These are phyloP conservation scores for Arachis stenosperma DNA, from an alignment of 306 rosid species.

Conservation along the genomic window DNA sequence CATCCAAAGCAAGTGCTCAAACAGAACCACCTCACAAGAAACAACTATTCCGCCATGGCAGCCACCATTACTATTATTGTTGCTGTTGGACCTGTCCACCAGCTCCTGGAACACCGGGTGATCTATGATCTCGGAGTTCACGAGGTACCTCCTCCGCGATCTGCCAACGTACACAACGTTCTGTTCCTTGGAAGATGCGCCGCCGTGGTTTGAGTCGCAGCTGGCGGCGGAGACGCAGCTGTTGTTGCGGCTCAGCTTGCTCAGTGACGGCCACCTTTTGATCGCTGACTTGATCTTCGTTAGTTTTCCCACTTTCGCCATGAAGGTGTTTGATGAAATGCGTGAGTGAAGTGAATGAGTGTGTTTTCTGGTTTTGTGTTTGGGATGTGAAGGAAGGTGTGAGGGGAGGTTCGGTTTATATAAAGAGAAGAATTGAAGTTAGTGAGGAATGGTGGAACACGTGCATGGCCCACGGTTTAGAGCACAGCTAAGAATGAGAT, in stretches of 20 bases:
- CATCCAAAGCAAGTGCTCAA: conserved; percentile 95
- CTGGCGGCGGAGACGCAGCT: conserved; percentile 45
- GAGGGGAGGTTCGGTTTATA: conserved; percentile 42
- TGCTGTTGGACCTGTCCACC: conserved; percentile 54
- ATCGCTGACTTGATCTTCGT: conserved; percentile 88
- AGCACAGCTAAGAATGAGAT: conserved; percentile 75
- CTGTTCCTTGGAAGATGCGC: background rate
- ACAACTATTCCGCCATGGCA: conserved; percentile 50
- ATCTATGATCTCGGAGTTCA: conserved; percentile 61
- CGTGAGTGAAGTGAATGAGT: background rate
- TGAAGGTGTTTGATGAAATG: conserved; percentile 41
- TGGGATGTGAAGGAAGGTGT: background rate
- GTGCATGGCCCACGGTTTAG: conserved; percentile 76
- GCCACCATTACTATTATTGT: no score
- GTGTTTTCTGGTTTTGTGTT: background rate
- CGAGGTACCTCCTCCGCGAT: conserved; percentile 71
- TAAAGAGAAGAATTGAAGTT: conserved; percentile 18
- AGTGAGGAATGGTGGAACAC: conserved; percentile 1
- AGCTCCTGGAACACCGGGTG: conserved; percentile 86
- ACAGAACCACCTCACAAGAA: conserved; percentile 86
- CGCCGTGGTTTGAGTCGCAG: background rate
- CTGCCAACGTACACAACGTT: conserved; percentile 75
- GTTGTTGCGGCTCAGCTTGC: conserved; percentile 61
- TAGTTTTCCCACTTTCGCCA: conserved; percentile 79
- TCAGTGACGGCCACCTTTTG: conserved; percentile 75